Conservation (phyloP, 2,329 filamentous ascomycete genomes). For the Paecilomyces formosus region DNA sequence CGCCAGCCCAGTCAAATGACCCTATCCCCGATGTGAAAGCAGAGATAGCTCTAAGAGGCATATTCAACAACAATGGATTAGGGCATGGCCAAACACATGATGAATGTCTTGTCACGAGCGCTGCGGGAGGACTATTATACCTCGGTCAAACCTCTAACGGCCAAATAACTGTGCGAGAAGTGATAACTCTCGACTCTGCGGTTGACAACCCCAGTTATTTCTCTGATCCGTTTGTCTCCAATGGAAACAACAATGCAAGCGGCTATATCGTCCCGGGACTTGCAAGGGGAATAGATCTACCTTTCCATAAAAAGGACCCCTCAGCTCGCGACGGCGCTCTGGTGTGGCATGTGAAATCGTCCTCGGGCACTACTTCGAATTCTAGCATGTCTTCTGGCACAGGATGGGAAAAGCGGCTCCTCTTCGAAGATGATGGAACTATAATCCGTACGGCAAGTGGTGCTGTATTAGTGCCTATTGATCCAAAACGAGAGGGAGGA, state of each 20-base stretch:
- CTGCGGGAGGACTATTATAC: conserved; percentile 41
- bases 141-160: conserved; percentile 23
- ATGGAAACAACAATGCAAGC: conserved; percentile 39
- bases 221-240: conserved; percentile 42
- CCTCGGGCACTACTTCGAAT: too few species aligned
- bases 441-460: conserved; percentile 44
- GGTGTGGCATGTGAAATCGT: conserved; percentile 38
- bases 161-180: conserved; percentile 36
- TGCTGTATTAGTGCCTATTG: conserved; percentile 47
- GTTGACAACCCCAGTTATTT: conserved; percentile 56
- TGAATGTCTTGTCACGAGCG: conserved; percentile 31
- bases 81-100: conserved; percentile 38
- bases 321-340: conserved; percentile 35
- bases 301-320: conserved; percentile 21
- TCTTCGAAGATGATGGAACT: conserved; percentile 53
- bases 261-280: conserved; percentile 49
- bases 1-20: conserved; percentile 11
- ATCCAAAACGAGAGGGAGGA: conserved; percentile 35
- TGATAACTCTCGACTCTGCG: conserved; percentile 36
- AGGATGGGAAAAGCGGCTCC: conserved; percentile 39
- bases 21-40: conserved; percentile 34
- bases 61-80: conserved; percentile 53
- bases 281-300: conserved; percentile 32
- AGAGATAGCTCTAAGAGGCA: conserved; percentile 33
- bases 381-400: too few species aligned